Evolutionary conservation across 1,284 basidiomycete genomes (phyloP), one percentile per base, ranked within the genome.

Genomic region (Leccinum griseonigrum): DNA sequence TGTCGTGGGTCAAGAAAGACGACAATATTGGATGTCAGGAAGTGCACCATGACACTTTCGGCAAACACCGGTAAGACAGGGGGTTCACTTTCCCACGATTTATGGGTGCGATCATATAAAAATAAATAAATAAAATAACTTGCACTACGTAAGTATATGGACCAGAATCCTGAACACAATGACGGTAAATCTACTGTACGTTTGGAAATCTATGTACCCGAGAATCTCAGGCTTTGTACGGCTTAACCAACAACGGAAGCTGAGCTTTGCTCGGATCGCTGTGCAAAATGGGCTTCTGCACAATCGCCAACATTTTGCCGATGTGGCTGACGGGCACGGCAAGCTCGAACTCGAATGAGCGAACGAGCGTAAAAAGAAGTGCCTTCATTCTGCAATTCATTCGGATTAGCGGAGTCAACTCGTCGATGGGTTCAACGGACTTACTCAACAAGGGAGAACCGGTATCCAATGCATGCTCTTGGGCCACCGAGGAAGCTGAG

Each of bases 361-460:
- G 77, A 2, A 88, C 68, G 14, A 88, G 75, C 0, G 82, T 80
- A 67, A 85, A 88, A 7, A 88, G 64, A 7, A 87, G 74, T 0
- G 81, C 83, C 69, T 87, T 87, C 36, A 55, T 55, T 18, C 54
- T 55, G 9, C 1, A 32, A 6, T 48, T 1, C 18, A 48, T 48
- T 22, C 46, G 7, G 2, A 1, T 48, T 22, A 48, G 43, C 6
- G 18, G 4, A 46, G 4, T 13, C 18, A 7, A 22, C 43, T 48
- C 11, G 18, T 48, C 6, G 18, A 48, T 22, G 22, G 18, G 11
- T 16, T 38, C 22, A 26, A 26, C 22, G 36, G 11, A 72, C 78
- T 63, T 65, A 86, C 84, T 91, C 88, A 18, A 84, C 77, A 26
- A 91, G 67, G 1, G 88, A 81, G 68, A 92, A 91, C 4, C 86